Evolutionary conservation across 73 alveolate species (phyloP).

Genomic region (Paramecium octaurelia): DNA sequence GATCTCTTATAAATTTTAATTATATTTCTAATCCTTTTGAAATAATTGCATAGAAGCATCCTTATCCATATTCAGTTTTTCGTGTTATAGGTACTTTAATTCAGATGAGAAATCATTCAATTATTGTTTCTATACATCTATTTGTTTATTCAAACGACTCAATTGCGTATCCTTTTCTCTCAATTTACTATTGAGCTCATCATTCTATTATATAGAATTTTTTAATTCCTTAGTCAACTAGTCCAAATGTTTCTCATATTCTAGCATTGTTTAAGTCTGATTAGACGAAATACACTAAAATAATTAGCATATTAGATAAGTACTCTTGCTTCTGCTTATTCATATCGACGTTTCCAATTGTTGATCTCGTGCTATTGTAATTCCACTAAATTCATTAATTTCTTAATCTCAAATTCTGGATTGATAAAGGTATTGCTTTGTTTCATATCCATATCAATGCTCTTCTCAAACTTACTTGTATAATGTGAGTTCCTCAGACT

Average conservation of each 20-base stretch:
- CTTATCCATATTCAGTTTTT: background rate
- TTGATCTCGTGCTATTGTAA: slow-evolving; percentile 10
- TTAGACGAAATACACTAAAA: background rate
- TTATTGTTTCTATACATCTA: background rate
- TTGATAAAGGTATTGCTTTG: background rate
- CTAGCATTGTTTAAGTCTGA: background rate
- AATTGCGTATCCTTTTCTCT: background rate
- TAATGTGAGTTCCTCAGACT: background rate
- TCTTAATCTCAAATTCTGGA: slow-evolving; percentile 30
- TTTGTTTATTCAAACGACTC: background rate
- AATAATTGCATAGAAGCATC: background rate
- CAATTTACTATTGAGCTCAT: background rate
- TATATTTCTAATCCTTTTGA: background rate
- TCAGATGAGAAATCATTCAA: background rate
- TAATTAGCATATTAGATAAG: background rate
- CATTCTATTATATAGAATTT: background rate
- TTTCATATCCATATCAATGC: slow-evolving; percentile 14
- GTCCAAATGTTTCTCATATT: slow-evolving; percentile 41
- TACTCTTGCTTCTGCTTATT: slow-evolving; percentile 47
- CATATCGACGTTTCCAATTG: slow-evolving; percentile 42
- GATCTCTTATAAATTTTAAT: background rate
- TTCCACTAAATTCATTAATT: slow-evolving; percentile 43
- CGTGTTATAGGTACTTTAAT: background rate
- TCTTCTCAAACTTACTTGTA: slow-evolving; percentile 29
- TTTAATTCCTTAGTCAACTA: slow-evolving; percentile 3